Evolutionary conservation across 108 stramenopile species (phyloP).

Genomic region (Cyclotella distinguenda): DNA sequence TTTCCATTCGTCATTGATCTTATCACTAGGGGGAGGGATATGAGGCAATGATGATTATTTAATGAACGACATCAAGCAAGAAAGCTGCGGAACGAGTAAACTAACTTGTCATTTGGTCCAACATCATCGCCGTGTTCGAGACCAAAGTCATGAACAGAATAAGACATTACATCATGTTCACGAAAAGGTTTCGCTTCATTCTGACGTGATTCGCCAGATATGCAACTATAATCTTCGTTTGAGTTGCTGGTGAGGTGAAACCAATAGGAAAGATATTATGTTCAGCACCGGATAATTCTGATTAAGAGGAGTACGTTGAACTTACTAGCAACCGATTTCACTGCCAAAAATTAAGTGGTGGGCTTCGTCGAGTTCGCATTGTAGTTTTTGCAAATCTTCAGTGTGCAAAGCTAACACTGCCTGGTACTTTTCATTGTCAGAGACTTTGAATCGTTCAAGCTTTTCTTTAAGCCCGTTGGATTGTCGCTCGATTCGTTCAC

Average conservation of each 20-base stretch:
- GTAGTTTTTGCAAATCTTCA: constrained; percentile 37
- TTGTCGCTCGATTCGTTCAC: constrained; percentile 49
- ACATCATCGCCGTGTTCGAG: neutral
- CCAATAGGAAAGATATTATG: neutral
- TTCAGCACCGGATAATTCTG: neutral
- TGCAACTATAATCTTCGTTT: constrained; percentile 5
- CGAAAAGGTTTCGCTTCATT: neutral
- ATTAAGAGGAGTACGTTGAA: neutral
- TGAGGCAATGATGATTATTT: neutral
- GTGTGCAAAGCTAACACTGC: constrained; percentile 28
- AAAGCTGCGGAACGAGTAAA: too few relatives aligned
- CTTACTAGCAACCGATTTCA: constrained; percentile 33
- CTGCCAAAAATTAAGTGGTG: constrained; percentile 38
- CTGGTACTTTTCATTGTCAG: constrained; percentile 44
- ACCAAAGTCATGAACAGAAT: neutral
- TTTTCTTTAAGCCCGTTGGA: constrained; percentile 43
- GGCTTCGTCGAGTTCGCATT: constrained; percentile 30
- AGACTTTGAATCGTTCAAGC: constrained; percentile 41
- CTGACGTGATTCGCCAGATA: neutral
- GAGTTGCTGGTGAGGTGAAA: neutral
- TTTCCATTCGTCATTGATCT: constrained; percentile 39
- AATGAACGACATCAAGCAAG: neutral
- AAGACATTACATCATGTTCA: neutral
- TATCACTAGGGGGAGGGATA: constrained; percentile 5
- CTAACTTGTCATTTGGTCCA: constrained; percentile 3